phyloP scores from a whole-genome alignment of 345 rosid genomes.

The Melastoma malabathricum region DNA sequence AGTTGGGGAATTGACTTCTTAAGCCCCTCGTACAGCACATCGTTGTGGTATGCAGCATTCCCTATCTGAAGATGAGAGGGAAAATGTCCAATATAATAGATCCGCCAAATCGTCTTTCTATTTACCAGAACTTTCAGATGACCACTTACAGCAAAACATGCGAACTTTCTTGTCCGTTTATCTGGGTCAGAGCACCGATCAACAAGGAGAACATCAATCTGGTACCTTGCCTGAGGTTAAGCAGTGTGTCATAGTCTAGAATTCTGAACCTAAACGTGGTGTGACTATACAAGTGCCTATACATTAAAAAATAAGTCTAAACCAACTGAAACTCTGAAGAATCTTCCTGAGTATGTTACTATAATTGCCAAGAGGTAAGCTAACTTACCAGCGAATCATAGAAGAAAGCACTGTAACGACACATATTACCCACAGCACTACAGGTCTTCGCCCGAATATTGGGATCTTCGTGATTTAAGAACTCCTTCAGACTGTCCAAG shows the following conservation, averaged over 20 bases:
- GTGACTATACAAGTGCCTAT: background rate
- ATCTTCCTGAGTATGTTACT: background rate
- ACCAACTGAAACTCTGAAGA: no score
- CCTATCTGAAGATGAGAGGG: slow-evolving; percentile 43
- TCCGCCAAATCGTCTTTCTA: background rate
- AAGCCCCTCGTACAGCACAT: slow-evolving; percentile 64
- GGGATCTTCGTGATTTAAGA: slow-evolving; percentile 64
- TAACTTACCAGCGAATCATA: slow-evolving; percentile 57
- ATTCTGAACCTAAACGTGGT: no score
- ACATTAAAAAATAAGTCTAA: background rate
- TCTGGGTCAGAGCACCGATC: slow-evolving; percentile 94
- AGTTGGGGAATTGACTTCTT: slow-evolving; percentile 78
- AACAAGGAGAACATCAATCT: slow-evolving; percentile 55
- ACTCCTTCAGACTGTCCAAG: slow-evolving; percentile 48
- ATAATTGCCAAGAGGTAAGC: background rate
- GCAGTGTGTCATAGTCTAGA: background rate
- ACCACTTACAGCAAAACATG: slow-evolving; percentile 85
- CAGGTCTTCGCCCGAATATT: slow-evolving; percentile 90
- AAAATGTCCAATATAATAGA: slow-evolving; percentile 1
- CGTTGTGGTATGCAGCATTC: slow-evolving; percentile 90
- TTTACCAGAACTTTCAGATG: background rate
- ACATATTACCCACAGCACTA: slow-evolving; percentile 94
- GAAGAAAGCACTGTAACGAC: slow-evolving; percentile 82
- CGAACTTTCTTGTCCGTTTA: slow-evolving; percentile 83
- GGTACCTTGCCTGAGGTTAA: slow-evolving; percentile 48